Evolutionary conservation across 2,329 filamentous ascomycete genomes (phyloP), one percentile per base, ranked within the genome.

Genomic region (Neodidymelliopsis sp.): DNA sequence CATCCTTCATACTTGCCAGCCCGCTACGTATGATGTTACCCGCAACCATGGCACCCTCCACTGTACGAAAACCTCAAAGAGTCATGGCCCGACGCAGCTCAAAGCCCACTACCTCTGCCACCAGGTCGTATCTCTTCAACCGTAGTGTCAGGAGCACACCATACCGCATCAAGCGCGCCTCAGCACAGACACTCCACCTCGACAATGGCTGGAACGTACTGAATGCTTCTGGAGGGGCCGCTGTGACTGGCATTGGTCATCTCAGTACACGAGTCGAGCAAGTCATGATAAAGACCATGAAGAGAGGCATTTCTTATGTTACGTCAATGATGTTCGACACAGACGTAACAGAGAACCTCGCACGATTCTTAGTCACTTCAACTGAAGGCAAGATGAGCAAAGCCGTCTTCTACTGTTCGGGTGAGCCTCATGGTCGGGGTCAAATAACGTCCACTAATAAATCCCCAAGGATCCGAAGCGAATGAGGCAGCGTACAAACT

Each of bases 181-280:
- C 76, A 45, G 81, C 80, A 9, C 76, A 78, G 56, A 81, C 79
- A 50, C 69, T 85, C n/a, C 70, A 75, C 24, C 73, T 84, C 1
- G 46, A 52, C 2, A 57, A 65, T 34, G 86, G 85, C 1, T 50
- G 28, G 18, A 76, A 74, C 24, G 81, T 94, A 31, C 80, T 91
- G 11, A 90, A 94, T 67, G 86, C 84, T 1, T 88, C 86, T 15
- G 83, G 86, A 20, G 90, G 90, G 15, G 87, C 89, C 3, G 88
- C 86, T 16, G 88, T 91, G 3, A 79, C 84, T 8, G 87, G 85
- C 63, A 74, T 93, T 8, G 90, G 89, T 6, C 85, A 90, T 59
- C 80, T 87, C 40, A 81, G 87, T 44, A 63, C 77, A 30, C 77
- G 85, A 36, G 82, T 92, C 10, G 76, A 77, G 10, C 74, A 80